phyloP scores from a whole-genome alignment of 1,284 basidiomycete genomes.

The Porogramme epimiltina region DNA sequence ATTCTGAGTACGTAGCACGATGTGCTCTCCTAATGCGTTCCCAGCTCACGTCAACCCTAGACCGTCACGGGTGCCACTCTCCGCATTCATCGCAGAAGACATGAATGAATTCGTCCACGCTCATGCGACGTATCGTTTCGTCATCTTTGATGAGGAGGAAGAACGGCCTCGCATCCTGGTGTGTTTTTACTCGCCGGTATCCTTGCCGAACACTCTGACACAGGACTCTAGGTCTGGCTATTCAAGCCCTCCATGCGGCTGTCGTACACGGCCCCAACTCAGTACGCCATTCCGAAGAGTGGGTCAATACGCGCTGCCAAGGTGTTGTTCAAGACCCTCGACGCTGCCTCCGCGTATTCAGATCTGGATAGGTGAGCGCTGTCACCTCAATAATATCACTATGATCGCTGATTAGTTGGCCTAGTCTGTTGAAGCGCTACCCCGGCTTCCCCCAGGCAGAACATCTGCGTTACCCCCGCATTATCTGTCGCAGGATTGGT shows the following conservation, averaged over 20 bases:
- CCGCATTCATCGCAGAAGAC: constrained; percentile 83
- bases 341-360: constrained; percentile 48
- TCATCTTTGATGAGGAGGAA: constrained; percentile 81
- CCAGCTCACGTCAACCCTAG: constrained; percentile 37
- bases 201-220: not conserved
- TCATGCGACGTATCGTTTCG: constrained; percentile 88
- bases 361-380: constrained; percentile 42
- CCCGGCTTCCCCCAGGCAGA: constrained; percentile 86
- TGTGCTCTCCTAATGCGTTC: not conserved
- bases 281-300: constrained; percentile 60
- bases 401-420: not conserved
- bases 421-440: constrained; percentile 46
- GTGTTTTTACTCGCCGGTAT: constrained; percentile 27
- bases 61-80: constrained; percentile 66
- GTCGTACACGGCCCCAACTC: constrained; percentile 62
- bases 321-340: constrained; percentile 73
- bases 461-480: constrained; percentile 67
- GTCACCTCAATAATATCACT: constrained; percentile 41
- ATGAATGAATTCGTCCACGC: constrained; percentile 87
- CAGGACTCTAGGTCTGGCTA: constrained; percentile 69
- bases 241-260: constrained; percentile 86
- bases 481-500: constrained; percentile 61
- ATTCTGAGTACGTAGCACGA: constrained; percentile 53
- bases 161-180: constrained; percentile 79
- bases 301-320: constrained; percentile 71